Conservation (phyloP, 2,329 filamentous ascomycete genomes). For the Coniella lustricola region DNA sequence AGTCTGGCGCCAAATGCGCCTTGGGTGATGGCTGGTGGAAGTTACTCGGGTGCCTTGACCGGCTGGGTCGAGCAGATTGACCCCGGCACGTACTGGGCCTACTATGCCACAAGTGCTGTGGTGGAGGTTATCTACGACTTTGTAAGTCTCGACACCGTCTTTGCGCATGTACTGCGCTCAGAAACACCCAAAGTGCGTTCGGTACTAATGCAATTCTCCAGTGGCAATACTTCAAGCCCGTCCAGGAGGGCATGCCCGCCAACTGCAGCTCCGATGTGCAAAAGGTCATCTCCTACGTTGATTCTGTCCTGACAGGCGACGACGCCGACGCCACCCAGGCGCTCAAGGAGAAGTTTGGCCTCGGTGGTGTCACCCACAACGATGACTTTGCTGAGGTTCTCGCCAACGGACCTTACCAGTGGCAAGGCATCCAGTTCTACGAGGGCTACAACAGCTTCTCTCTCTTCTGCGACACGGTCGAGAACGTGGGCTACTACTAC, state of each 20-base stretch:
- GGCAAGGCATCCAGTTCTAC: constrained; percentile 48
- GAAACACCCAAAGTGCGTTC: too few relatives aligned
- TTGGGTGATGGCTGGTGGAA: constrained; percentile 49
- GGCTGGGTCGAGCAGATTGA: constrained; percentile 44
- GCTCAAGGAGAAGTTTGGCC: constrained; percentile 44
- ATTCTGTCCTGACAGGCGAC: constrained; percentile 35
- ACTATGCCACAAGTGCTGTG: constrained; percentile 48
- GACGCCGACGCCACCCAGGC: constrained; percentile 31
- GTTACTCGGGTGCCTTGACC: constrained; percentile 48
- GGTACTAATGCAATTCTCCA: background rate
- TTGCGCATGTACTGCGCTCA: too few relatives aligned
- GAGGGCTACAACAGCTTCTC: constrained; percentile 33
- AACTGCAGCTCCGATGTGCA: constrained; percentile 50
- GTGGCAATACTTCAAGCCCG: constrained; percentile 49
- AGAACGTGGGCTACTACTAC: constrained; percentile 36
- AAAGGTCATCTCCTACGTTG: constrained; percentile 45
- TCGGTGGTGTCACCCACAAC: constrained; percentile 37
- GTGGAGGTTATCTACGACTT: constrained; percentile 46
- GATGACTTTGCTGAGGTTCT: constrained; percentile 43
- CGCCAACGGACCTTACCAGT: constrained; percentile 49
- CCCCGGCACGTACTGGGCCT: constrained; percentile 53
- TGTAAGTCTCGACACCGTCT: constrained; percentile 5
- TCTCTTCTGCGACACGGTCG: constrained; percentile 43
- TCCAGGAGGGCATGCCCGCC: constrained; percentile 45
- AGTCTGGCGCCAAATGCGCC: constrained; percentile 43